Evolutionary conservation across 805 yeast genomes (phyloP).

Genomic region (Zygotorulaspora chibaensis): DNA sequence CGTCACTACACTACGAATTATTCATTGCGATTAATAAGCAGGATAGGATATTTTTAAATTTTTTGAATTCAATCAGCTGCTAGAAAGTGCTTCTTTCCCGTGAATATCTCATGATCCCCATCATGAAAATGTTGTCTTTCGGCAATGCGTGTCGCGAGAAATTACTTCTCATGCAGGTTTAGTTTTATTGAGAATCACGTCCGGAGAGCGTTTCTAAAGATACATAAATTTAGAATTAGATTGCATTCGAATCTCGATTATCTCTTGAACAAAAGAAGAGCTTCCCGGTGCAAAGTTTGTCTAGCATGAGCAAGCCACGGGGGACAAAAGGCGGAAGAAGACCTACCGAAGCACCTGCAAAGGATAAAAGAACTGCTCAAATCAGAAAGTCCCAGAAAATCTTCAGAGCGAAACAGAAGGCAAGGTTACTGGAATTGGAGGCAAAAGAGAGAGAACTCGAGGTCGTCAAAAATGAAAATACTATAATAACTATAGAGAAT

Average conservation of each 20-base stretch:
- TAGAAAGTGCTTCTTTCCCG: background rate
- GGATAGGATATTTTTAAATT: background rate
- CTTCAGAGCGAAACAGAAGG: conserved; percentile 2
- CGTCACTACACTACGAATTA: background rate
- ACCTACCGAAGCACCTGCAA: conserved; percentile 2
- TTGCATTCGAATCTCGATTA: background rate
- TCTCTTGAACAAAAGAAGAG: background rate
- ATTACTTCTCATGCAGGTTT: background rate
- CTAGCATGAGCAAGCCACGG: conserved; percentile 4
- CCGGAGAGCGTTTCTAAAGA: background rate
- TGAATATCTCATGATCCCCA: background rate
- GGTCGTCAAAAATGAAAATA: conserved; percentile 1
- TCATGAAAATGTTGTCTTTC: background rate
- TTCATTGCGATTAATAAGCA: background rate
- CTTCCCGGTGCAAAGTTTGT: background rate
- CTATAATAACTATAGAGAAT: conserved; percentile 1
- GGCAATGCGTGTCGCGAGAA: background rate
- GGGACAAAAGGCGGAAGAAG: conserved; percentile 5
- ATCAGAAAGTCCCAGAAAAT: conserved; percentile 2
- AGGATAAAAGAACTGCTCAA: conserved; percentile 6
- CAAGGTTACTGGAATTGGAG: conserved; percentile 2
- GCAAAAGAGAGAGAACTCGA: background rate
- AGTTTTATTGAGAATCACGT: background rate
- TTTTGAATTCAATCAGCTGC: background rate
- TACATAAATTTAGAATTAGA: background rate